Evolutionary conservation across 164 flowering plant genomes (phyloP).

Genomic region (Vitis rupestris): DNA sequence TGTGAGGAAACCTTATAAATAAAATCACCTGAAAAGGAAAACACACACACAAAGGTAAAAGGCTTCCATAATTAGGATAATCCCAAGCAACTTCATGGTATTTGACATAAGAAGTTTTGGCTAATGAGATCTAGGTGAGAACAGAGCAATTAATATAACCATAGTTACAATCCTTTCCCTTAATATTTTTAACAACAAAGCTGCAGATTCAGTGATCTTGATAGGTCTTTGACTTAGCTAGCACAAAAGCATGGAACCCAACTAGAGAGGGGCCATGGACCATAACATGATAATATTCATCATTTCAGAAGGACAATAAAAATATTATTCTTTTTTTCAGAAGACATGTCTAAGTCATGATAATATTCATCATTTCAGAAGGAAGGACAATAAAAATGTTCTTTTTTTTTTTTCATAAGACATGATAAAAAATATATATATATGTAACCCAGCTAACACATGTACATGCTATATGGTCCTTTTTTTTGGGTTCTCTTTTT

Average conservation of each 20-base stretch:
- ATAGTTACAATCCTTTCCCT: neutral
- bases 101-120: neutral
- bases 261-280: neutral
- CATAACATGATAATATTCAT: neutral
- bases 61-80: neutral
- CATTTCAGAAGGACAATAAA: too few relatives aligned
- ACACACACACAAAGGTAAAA: neutral
- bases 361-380: neutral
- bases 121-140: too few relatives aligned
- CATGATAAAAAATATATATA: too few relatives aligned
- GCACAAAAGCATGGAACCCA: neutral
- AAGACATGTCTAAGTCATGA: neutral
- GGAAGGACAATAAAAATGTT: too few relatives aligned
- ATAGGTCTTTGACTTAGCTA: neutral
- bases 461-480: too few relatives aligned
- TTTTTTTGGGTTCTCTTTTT: too few relatives aligned
- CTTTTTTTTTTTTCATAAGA: too few relatives aligned
- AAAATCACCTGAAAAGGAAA: conserved; percentile 74
- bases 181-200: neutral
- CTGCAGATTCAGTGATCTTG: neutral
- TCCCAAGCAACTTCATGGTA: neutral
- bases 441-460: too few relatives aligned
- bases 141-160: neutral
- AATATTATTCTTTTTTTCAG: too few relatives aligned
- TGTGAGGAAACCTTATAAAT: conserved; percentile 80